Conservation (phyloP, 495 filamentous ascomycete species). For the Entonaema liquescens region DNA sequence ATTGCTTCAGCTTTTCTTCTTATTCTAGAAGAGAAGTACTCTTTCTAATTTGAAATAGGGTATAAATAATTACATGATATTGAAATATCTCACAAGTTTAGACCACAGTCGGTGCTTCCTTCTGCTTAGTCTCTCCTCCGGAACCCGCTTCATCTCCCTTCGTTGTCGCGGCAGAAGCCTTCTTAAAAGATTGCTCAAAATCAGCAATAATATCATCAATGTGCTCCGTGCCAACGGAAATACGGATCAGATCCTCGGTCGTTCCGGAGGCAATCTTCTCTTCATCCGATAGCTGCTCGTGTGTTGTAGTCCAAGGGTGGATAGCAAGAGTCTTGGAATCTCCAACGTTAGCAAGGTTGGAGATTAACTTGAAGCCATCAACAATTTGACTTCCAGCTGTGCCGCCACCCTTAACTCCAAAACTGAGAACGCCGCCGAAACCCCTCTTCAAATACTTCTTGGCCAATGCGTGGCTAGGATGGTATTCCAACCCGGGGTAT, state of each 20-base stretch:
- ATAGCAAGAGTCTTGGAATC: slow-evolving; percentile 94
- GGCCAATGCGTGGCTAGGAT: slow-evolving; percentile 79
- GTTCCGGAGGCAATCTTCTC: slow-evolving; percentile 85
- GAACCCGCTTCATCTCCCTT: slow-evolving; percentile 35
- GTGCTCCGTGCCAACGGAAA: slow-evolving; percentile 96
- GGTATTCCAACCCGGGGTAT: slow-evolving; percentile 87
- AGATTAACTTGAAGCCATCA: slow-evolving; percentile 94
- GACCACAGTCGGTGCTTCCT: slow-evolving; percentile 51
- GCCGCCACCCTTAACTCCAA: slow-evolving; percentile 91
- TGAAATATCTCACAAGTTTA: slow-evolving; percentile 21
- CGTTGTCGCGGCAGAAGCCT: slow-evolving; percentile 50
- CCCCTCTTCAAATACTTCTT: slow-evolving; percentile 91
- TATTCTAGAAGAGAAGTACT: neutral
- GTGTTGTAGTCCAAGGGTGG: slow-evolving; percentile 95
- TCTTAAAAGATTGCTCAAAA: slow-evolving; percentile 89
- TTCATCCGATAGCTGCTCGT: slow-evolving; percentile 88
- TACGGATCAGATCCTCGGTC: slow-evolving; percentile 92
- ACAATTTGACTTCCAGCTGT: slow-evolving; percentile 85
- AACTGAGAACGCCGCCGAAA: slow-evolving; percentile 90
- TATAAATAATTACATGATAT: neutral
- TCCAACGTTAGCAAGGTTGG: slow-evolving; percentile 83
- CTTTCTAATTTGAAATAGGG: neutral
- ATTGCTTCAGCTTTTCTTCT: neutral
- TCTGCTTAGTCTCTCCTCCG: slow-evolving; percentile 40
- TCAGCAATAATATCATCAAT: slow-evolving; percentile 98